Evolutionary conservation across 2,329 filamentous ascomycete genomes (phyloP), one percentile per base, ranked within the genome.

Genomic region (Dactylonectria macrodidyma): DNA sequence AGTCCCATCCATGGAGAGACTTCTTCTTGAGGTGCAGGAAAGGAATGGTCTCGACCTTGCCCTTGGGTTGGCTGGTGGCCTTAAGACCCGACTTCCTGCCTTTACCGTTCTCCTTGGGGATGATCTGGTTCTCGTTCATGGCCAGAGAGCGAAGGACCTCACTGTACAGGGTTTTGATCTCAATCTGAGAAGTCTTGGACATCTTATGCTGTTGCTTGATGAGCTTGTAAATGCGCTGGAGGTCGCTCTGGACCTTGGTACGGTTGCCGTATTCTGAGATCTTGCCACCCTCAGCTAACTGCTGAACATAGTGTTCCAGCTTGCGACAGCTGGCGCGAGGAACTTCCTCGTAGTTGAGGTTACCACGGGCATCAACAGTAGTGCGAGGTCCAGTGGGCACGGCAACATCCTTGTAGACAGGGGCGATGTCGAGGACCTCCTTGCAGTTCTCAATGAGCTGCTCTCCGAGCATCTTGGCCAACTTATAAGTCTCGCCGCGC

Each of bases 201-300:
- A 98, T 91, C 84, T 96, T 97, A 86, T 98, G 95, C 84, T 99
- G 96, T 82, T 98, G 94, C 84, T 95, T 95, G 82, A 99, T 98
- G 78, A 99, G 90, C 87, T 97, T 98, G 88, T 98, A 98, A 77
- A 99, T 96, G 75, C 93, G 93, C 78, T 93, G 92, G 48, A 99
- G 88, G 79, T 98, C 96, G 78, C 95, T 97, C 83, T 98, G 96
- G 38, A 99, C 96, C 88, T 98, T 99, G 72, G 95, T 96, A 50
- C 96, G 92, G 85, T 97, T 98, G 79, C 95, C 96, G 80, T 99
- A 99, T 82, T 99, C 96, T 34, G 95, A 97, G 76, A 99, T 97
- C 84, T 98, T 98, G 78, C 96, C 96, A 70, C 96, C 96, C 75
- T 98, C 95, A 10, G 95, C 95, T 96, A 99, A 98, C 81, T 98